Conservation (phyloP, 768 basidiomycete genomes). For the Mycena floridula region DNA sequence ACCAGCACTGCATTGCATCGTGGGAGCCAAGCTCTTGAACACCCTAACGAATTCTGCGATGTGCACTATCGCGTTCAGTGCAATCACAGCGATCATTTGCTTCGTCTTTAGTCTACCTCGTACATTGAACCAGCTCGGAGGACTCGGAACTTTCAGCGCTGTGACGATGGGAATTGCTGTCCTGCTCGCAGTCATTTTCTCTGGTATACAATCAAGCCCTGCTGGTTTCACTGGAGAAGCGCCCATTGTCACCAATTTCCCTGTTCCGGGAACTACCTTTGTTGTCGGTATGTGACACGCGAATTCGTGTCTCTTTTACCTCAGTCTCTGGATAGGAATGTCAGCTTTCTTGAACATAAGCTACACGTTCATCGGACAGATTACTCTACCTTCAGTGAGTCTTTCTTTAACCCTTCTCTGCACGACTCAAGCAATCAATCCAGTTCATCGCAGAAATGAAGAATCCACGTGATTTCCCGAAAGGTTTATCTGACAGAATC, state of each 20-base stretch:
- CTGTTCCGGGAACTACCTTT: slow-evolving; percentile 32
- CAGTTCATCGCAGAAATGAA: slow-evolving; percentile 43
- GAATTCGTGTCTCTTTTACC: background rate
- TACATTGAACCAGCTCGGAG: slow-evolving; percentile 33
- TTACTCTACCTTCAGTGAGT: slow-evolving; percentile 32
- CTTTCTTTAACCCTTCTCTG: no score
- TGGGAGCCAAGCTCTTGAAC: slow-evolving; percentile 40
- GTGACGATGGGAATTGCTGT: slow-evolving; percentile 43
- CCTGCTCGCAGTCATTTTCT: slow-evolving; percentile 34
- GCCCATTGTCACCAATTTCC: slow-evolving; percentile 30
- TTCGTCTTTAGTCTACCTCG: slow-evolving; percentile 38
- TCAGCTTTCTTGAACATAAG: slow-evolving; percentile 42
- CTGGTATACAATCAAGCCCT: slow-evolving; percentile 34
- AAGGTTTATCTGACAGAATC: slow-evolving; percentile 19
- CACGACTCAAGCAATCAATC: background rate
- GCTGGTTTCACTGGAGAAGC: slow-evolving; percentile 30
- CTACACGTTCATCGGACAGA: slow-evolving; percentile 40
- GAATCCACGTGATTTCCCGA: slow-evolving; percentile 39
- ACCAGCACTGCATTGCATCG: slow-evolving; percentile 41
- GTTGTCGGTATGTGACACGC: slow-evolving; percentile 21
- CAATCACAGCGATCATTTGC: slow-evolving; percentile 28
- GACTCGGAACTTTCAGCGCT: slow-evolving; percentile 32
- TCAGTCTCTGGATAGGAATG: slow-evolving; percentile 24
- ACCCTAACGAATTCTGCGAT: slow-evolving; percentile 34
- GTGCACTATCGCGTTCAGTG: slow-evolving; percentile 34